phyloP scores from a whole-genome alignment of 495 filamentous ascomycete species.

The Penicillium bovifimosum region DNA sequence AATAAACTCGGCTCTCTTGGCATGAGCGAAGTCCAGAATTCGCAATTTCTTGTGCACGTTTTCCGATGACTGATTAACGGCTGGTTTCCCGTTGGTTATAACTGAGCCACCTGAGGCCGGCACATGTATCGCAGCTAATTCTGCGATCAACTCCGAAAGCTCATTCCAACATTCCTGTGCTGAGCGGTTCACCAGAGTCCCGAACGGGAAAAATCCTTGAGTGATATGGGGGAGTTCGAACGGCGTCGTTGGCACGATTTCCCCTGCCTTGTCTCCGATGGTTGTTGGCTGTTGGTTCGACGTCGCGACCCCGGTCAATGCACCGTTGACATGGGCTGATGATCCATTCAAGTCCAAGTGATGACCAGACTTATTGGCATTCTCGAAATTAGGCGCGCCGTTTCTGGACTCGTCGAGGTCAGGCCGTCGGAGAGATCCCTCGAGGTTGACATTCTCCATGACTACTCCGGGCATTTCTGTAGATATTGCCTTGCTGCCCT shows the following conservation, averaged over 20 bases:
- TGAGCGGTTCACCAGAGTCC: slow-evolving; percentile 64
- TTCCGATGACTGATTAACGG: slow-evolving; percentile 54
- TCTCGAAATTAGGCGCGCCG: slow-evolving; percentile 13
- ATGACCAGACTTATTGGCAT: slow-evolving; percentile 12
- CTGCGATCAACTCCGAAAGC: slow-evolving; percentile 62
- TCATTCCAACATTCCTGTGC: slow-evolving; percentile 77
- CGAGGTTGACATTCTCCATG: slow-evolving; percentile 39
- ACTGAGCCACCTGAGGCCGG: slow-evolving; percentile 25
- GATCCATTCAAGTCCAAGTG: slow-evolving; percentile 24
- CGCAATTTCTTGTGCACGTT: slow-evolving; percentile 75
- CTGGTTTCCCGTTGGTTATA: slow-evolving; percentile 45
- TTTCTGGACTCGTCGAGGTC: slow-evolving; percentile 24
- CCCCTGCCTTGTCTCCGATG: not conserved
- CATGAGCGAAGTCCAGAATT: slow-evolving; percentile 65
- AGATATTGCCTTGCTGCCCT: not conserved
- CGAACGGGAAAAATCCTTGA: slow-evolving; percentile 64
- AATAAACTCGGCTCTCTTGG: slow-evolving; percentile 68
- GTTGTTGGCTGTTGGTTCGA: slow-evolving; percentile 13
- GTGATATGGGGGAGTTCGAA: slow-evolving; percentile 80
- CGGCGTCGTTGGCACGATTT: slow-evolving; percentile 25
- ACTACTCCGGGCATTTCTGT: slow-evolving; percentile 45
- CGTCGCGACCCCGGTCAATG: slow-evolving; percentile 8
- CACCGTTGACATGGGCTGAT: slow-evolving; percentile 28
- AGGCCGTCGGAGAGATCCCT: slow-evolving; percentile 24
- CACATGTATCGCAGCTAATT: slow-evolving; percentile 60